A percentile compares a stretch with the other conserved stretches of the same genome.
Evolutionary conservation across 2,329 filamentous ascomycete genomes (phyloP).

Genomic region (Knoxdaviesia proteae): DNA sequence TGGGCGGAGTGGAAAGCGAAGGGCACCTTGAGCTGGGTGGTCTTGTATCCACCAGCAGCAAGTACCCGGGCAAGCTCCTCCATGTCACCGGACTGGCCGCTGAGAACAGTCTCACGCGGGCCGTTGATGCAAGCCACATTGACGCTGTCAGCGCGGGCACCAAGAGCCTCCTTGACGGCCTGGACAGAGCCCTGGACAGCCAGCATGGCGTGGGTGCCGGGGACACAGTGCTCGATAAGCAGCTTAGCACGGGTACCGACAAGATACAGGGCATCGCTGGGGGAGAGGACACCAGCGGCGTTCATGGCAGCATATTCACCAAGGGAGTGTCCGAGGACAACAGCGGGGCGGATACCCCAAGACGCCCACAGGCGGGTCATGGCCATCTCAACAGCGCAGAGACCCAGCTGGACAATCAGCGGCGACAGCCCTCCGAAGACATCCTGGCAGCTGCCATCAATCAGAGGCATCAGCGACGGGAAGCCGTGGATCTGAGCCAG

Average conservation of each 20-base stretch:
- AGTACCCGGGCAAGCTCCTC: constrained; percentile 19
- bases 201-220: constrained; percentile 41
- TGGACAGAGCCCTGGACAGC: constrained; percentile 26
- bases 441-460: constrained; percentile 21
- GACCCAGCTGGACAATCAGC: constrained; percentile 29
- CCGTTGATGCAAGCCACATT: constrained; percentile 56
- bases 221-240: constrained; percentile 41
- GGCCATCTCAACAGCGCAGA: constrained; percentile 36
- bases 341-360: constrained; percentile 32
- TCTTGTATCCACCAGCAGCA: constrained; percentile 16
- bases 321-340: constrained; percentile 40
- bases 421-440: constrained; percentile 22
- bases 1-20: constrained; percentile 34
- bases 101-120: constrained; percentile 53
- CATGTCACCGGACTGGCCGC: constrained; percentile 20
- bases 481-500: constrained; percentile 28
- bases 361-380: constrained; percentile 33
- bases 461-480: constrained; percentile 31
- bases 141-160: constrained; percentile 16
- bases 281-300: constrained; percentile 48
- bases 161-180: constrained; percentile 29
- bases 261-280: constrained; percentile 49
- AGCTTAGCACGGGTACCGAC: constrained; percentile 48
- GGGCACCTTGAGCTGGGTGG: constrained; percentile 24
- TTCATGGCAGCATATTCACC: constrained; percentile 57